Evolutionary conservation across 768 basidiomycete species (phyloP).

Genomic region (Lactarius vividus): DNA sequence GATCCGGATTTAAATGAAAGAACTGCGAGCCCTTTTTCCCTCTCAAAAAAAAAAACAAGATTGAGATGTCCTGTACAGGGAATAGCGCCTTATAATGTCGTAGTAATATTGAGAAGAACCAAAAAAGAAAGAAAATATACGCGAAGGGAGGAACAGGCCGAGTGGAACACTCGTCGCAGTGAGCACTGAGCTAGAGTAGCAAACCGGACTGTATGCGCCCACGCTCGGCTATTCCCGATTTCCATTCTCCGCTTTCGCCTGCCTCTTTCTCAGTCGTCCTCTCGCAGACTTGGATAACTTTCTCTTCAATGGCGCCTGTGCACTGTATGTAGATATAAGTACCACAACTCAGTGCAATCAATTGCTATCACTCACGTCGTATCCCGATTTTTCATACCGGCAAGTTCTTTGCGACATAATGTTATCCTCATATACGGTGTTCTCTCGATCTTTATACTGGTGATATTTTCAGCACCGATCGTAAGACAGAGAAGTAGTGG

Average conservation of each 20-base stretch:
- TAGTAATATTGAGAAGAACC: slow-evolving; percentile 4
- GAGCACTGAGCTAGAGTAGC: slow-evolving; percentile 1
- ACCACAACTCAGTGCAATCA: neutral
- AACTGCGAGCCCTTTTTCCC: neutral
- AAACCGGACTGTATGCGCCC: neutral
- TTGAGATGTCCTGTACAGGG: neutral
- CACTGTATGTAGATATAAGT: slow-evolving; percentile 37
- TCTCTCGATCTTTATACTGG: slow-evolving; percentile 34
- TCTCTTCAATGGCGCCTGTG: slow-evolving; percentile 53
- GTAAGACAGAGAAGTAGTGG: neutral
- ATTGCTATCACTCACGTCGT: slow-evolving; percentile 48
- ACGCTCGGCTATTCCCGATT: slow-evolving; percentile 18
- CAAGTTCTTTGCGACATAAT: slow-evolving; percentile 47
- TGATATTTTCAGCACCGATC: neutral
- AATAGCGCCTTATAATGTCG: neutral
- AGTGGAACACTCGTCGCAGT: slow-evolving; percentile 11
- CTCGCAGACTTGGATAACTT: slow-evolving; percentile 59
- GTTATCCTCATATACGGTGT: slow-evolving; percentile 73
- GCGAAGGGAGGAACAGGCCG: neutral
- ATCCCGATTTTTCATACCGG: slow-evolving; percentile 33
- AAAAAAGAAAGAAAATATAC: slow-evolving; percentile 5
- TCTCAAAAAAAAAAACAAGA: neutral
- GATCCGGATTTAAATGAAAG: slow-evolving; percentile 33
- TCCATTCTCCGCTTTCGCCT: slow-evolving; percentile 34
- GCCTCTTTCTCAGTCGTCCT: slow-evolving; percentile 48